A percentile compares a stretch with the other conserved stretches of the same genome.
These are phyloP conservation scores for Tricharina praecox DNA, from an alignment of 495 filamentous ascomycete genomes.

Conservation along the genomic window DNA sequence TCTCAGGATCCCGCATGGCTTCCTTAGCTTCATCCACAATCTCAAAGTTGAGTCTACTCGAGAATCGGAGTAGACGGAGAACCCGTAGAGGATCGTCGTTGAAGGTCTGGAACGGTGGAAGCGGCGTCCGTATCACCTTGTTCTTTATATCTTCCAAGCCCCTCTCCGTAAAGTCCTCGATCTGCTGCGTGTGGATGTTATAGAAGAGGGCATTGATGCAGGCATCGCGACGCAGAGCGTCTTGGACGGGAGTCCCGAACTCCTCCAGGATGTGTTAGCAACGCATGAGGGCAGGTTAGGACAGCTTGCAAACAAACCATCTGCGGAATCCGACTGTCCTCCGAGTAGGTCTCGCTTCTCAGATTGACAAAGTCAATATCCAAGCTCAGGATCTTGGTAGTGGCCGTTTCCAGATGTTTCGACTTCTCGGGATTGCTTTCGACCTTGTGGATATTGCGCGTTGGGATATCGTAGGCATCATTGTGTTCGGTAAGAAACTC, in stretches of 20 bases:
- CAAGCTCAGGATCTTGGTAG: slow-evolving; percentile 65
- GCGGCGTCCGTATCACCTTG: slow-evolving; percentile 62
- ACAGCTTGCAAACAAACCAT: slow-evolving; percentile 36
- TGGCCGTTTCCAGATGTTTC: slow-evolving; percentile 90
- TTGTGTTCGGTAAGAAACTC: slow-evolving; percentile 38
- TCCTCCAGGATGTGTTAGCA: too few species aligned
- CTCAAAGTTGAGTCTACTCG: slow-evolving; percentile 60
- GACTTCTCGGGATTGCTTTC: slow-evolving; percentile 89
- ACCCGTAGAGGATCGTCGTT: slow-evolving; percentile 84
- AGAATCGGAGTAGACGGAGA: slow-evolving; percentile 78
- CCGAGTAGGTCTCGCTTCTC: slow-evolving; percentile 73
- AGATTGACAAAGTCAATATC: slow-evolving; percentile 93
- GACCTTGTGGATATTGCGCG: slow-evolving; percentile 51
- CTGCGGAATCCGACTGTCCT: slow-evolving; percentile 71
- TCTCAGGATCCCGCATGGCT: slow-evolving; percentile 58
- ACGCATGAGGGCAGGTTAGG: too few species aligned
- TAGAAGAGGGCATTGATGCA: slow-evolving; percentile 95
- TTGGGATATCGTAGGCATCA: slow-evolving; percentile 27
- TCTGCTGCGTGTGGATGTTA: slow-evolving; percentile 55
- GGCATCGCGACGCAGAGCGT: slow-evolving; percentile 77
- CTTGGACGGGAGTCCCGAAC: slow-evolving; percentile 80
- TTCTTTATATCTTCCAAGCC: slow-evolving; percentile 59
- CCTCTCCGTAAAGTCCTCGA: slow-evolving; percentile 69
- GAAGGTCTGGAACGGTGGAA: slow-evolving; percentile 85
- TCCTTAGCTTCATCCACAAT: slow-evolving; percentile 51